A percentile compares a stretch with the other conserved stretches of the same genome.
Conservation (phyloP, 495 filamentous ascomycete genomes). For the Elasticomyces elasticus region DNA sequence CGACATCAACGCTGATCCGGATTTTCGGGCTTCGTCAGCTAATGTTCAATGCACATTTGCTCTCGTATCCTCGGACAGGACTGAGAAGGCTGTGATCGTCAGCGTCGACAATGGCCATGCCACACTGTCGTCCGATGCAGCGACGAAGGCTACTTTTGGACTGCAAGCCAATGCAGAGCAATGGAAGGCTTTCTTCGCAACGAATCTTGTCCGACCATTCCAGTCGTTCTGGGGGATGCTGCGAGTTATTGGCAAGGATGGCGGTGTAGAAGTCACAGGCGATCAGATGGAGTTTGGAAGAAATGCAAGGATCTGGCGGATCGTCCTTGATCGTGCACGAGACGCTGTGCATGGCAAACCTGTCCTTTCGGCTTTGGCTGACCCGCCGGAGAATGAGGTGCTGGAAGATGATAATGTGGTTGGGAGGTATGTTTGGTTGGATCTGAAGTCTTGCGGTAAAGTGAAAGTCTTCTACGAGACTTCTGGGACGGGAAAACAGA, state of each 20-base stretch:
- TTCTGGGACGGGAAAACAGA: slow-evolving; percentile 29
- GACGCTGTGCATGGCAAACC: slow-evolving; percentile 27
- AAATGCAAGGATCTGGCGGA: slow-evolving; percentile 31
- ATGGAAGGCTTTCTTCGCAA: slow-evolving; percentile 34
- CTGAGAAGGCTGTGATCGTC: slow-evolving; percentile 26
- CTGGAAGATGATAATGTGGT: slow-evolving; percentile 27
- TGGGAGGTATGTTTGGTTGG: slow-evolving; percentile 32
- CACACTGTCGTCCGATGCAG: slow-evolving; percentile 14
- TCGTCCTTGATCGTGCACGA: slow-evolving; percentile 29
- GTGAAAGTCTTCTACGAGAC: slow-evolving; percentile 33
- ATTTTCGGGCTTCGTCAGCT: slow-evolving; percentile 5
- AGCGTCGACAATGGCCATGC: slow-evolving; percentile 21
- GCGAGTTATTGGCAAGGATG: slow-evolving; percentile 32
- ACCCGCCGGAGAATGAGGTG: slow-evolving; percentile 13
- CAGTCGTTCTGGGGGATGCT: slow-evolving; percentile 36
- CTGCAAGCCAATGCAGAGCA: slow-evolving; percentile 30
- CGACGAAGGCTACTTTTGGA: slow-evolving; percentile 21
- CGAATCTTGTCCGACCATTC: slow-evolving; percentile 27
- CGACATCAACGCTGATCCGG: slow-evolving; percentile 3
- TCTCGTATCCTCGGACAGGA: slow-evolving; percentile 3
- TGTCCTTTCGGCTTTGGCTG: slow-evolving; percentile 3
- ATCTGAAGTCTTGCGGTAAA: slow-evolving; percentile 27
- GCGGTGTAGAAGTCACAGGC: slow-evolving; percentile 28
- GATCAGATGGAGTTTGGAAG: slow-evolving; percentile 27
- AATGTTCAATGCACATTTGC: not conserved